Evolutionary conservation across 208 protist genomes (phyloP).

Genomic region (Wallacemonas collosoma): DNA sequence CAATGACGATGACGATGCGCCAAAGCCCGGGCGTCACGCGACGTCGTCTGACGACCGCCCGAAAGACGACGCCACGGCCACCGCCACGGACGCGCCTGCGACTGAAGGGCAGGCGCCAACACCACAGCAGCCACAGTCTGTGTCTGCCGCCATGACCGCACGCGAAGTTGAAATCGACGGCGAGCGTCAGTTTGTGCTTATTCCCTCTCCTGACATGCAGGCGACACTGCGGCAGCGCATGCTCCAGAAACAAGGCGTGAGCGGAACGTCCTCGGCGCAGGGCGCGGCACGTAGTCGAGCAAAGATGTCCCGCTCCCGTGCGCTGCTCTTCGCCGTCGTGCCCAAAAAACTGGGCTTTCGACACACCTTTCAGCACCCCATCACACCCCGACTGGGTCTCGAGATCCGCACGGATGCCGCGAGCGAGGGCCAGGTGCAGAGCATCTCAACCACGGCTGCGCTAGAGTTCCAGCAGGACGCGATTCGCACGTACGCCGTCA

Average conservation of each 20-base stretch:
- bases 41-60: no score
- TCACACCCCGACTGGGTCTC: conserved; percentile 38
- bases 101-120: background rate
- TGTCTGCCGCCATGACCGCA: conserved; percentile 27
- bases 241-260: conserved; percentile 15
- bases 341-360: conserved; percentile 49
- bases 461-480: conserved; percentile 40
- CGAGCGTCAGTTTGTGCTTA: conserved; percentile 50
- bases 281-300: background rate
- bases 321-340: conserved; percentile 38
- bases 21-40: no score
- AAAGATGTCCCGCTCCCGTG: background rate
- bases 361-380: conserved; percentile 61
- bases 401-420: conserved; percentile 43
- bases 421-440: conserved; percentile 23
- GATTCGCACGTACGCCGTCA: conserved; percentile 38
- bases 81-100: background rate
- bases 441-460: conserved; percentile 32
- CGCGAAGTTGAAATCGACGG: conserved; percentile 63
- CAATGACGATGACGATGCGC: background rate
- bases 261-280: conserved; percentile 8
- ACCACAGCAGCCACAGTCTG: background rate
- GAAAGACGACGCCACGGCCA: background rate
- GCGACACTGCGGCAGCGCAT: conserved; percentile 40
- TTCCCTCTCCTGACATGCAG: conserved; percentile 55